Percentiles rank a stretch among this genome's conserved stretches.
These are phyloP conservation scores for Priceomyces medius DNA, from an alignment of 805 yeast species.

Conservation along the genomic window DNA sequence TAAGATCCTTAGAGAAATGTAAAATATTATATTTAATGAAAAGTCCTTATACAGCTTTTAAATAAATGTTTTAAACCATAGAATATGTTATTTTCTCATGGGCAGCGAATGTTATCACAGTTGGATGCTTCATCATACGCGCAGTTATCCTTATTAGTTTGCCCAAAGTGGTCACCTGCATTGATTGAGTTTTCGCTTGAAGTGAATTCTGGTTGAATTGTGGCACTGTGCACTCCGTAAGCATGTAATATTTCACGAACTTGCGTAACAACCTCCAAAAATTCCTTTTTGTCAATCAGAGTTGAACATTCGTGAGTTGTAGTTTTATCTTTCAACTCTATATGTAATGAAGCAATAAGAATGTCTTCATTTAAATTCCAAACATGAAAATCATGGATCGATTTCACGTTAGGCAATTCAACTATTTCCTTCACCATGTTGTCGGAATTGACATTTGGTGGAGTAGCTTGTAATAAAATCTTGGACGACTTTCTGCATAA, in stretches of 20 bases:
- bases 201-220: slow-evolving; percentile 92
- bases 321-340: slow-evolving; percentile 49
- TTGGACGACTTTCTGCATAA: slow-evolving; percentile 82
- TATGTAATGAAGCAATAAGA: slow-evolving; percentile 85
- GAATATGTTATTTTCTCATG: slow-evolving; percentile 9
- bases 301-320: slow-evolving; percentile 56
- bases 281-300: slow-evolving; percentile 37
- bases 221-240: slow-evolving; percentile 87
- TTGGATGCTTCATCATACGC: slow-evolving; percentile 29
- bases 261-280: slow-evolving; percentile 65
- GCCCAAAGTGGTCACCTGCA: slow-evolving; percentile 27
- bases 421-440: slow-evolving; percentile 68
- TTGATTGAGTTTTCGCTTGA: slow-evolving; percentile 8
- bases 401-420: slow-evolving; percentile 67
- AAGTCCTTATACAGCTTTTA: no score
- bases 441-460: slow-evolving; percentile 76
- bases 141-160: slow-evolving; percentile 27
- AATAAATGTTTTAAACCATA: no score
- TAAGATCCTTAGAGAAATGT: not conserved
- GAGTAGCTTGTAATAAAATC: slow-evolving; percentile 90
- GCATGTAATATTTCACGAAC: slow-evolving; percentile 78
- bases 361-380: slow-evolving; percentile 93
- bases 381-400: slow-evolving; percentile 92
- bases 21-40: no score
- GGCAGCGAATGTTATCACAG: slow-evolving; percentile 29